Evolutionary conservation across 345 rosid genomes (phyloP), one percentile per base, ranked within the genome.

Genomic region (Camelina sativa): DNA sequence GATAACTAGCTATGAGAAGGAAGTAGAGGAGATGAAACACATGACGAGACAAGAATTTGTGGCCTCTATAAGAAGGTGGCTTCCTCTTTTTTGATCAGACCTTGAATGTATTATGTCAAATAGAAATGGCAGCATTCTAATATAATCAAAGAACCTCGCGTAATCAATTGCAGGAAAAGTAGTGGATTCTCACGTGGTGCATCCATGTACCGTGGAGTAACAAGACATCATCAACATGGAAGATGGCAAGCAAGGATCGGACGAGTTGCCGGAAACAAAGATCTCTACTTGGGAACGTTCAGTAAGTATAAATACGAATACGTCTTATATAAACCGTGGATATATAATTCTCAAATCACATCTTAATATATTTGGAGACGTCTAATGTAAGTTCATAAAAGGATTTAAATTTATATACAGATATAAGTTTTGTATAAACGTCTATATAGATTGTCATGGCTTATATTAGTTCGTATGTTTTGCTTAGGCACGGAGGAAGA

Each of bases 181-280:
- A 96, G 98, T 53, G 99, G 98, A 53, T 96, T 96, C 77, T 96
- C 99, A 1, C 89, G 99, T 44, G 99, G 99, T 58, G 99, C 99
- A 68, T 96, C 99, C 23, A 91, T 96, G 96, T 96, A 96, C 70
- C 96, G 99, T 6, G 99, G 99, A 47, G 99, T 96, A 52, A 96
- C 99, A 47, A 92, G 98, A 86, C 99, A 95, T 83, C 99, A 95
- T 77, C 99, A 95, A 71, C 99, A 95, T 81, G 98, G 99, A 73
- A 85, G 99, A 82, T 95, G 99, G 99, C 99, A 95, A 76, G 99
- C 99, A 19, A 89, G 99, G 80, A 95, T 95, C 20, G 99, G 98
- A 11, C 82, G 99, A 77, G 99, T 96, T 71, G 99, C 99, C 1
- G 99, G 99, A 72, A 96, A 96, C 86, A 96, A 96, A 83, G 99